Base-by-base conservation (phyloP, 1,284 basidiomycete species). In the Sanghuangporus sanghuang region DNA sequence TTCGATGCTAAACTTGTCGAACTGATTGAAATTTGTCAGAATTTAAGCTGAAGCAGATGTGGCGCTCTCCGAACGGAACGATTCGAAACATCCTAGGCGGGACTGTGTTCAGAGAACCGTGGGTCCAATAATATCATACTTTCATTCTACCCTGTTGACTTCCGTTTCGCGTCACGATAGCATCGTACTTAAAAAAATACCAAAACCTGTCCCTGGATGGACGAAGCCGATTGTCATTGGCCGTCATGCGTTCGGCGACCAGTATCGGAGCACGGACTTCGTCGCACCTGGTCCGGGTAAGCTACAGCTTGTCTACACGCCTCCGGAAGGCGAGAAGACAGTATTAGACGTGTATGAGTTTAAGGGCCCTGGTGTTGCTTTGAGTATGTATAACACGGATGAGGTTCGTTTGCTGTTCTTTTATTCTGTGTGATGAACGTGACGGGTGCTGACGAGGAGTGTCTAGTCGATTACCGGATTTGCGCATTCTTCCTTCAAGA, bases 11-110 rank as follows among this genome's bases (percentile, higher is more conserved):
- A 23, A 23, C 23, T 8, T 32, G 55, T 44, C n/a, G 32, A 16
- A 38, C 54, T 52, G 14, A 53, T 39, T 23, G 2, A n/a, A 6
- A 36, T 38, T 42, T n/a, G 8, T n/a, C 27, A 73, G 95, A 97
- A 77, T 98, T 98, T 84, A 92, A 94, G 66, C 84, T 98, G 72
- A 98, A 98, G 84, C 87, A 96, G 78, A 99, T 99, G 96, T 95
- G 93, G 93, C 88, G 84, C 80, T 93, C 90, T 71, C 95, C 95
- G 11, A 98, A 98, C 77, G 95, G 95, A 68, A 96, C 95, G 87
- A 95, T 98, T 76, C 91, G 96, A 70, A 98, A 98, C 77, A 96
- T 97, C 71, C 88, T 98, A 59, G 95, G 95, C 57, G 96, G 96
- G 61, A 98, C 96, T 39, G 96, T 99, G 65, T 99, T 99, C 87